Percentiles rank a stretch among this genome's conserved stretches.
Conservation (phyloP, 2,329 filamentous ascomycete genomes). For the Trichophyton schoenleinii region DNA sequence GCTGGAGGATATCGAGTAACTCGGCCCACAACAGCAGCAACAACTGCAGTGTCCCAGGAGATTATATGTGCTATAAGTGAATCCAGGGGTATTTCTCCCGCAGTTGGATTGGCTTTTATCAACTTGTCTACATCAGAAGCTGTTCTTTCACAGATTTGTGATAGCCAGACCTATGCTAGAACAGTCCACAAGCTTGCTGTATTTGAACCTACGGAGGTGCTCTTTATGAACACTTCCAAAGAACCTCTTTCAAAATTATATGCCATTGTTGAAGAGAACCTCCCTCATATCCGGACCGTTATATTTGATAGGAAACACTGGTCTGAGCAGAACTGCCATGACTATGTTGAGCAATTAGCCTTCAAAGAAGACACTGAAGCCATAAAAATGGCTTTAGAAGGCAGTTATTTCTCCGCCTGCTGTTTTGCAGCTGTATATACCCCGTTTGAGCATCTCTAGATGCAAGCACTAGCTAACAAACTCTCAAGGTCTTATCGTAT, state of each 20-base stretch:
- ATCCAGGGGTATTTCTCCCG: conserved; percentile 72
- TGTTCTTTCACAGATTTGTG: conserved; percentile 78
- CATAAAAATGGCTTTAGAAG: conserved; percentile 63
- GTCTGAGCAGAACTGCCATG: conserved; percentile 65
- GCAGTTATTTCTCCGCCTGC: conserved; percentile 77
- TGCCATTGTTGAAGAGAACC: conserved; percentile 59
- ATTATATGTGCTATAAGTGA: conserved; percentile 83
- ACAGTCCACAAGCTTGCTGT: conserved; percentile 78
- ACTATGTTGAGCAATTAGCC: conserved; percentile 66
- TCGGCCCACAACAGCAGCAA: conserved; percentile 42
- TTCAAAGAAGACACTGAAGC: conserved; percentile 69
- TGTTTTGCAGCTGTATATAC: conserved; percentile 70
- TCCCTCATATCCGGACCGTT: conserved; percentile 50
- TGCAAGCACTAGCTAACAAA: conserved; percentile 10
- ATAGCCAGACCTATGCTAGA: conserved; percentile 81
- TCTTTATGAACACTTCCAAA: conserved; percentile 63
- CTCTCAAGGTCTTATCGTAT: conserved; percentile 60
- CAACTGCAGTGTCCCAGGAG: conserved; percentile 48
- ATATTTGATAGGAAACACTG: conserved; percentile 66
- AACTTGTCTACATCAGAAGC: conserved; percentile 77
- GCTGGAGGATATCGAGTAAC: conserved; percentile 37
- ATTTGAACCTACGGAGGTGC: conserved; percentile 64
- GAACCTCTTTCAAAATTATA: conserved; percentile 61
- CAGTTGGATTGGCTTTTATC: conserved; percentile 74
- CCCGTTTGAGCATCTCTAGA: not conserved